Base-by-base conservation (phyloP, 441 rosid species). In the Gossypium aridum region DNA sequence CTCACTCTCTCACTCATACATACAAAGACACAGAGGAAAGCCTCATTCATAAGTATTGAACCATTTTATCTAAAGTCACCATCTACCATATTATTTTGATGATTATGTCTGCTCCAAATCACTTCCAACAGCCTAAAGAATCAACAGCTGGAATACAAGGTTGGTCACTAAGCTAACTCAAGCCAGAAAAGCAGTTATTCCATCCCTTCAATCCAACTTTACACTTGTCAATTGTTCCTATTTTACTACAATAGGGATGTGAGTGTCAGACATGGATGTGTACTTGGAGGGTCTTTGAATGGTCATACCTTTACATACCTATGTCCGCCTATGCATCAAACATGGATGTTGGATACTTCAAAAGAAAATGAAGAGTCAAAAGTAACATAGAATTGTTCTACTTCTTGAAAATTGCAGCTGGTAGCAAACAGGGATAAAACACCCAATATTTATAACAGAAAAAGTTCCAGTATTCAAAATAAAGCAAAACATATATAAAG, bases 1-100 rank as follows among this genome's bases (percentile, higher is more conserved):
- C 39, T 34, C 39, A 7, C 39, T 31, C 39, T 34, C 39, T 34
- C 39, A 34, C 39, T 34, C 2, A 34, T 34, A 34, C 4, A 69
- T 0, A 22, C 31, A 6, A 1, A 13, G 13, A 22, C 2, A 23
- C 3, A n/a, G 12, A n/a, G 16, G 3, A 66, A 45, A 6, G 56
- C 34, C 34, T 23, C 22, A 47, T 66, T 17, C 13, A 22, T 5
- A 47, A 23, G 28, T 43, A 13, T 31, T 10, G 9, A 31, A 28
- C 20, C 0, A 0, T 51, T 70, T 28, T 53, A 53, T 9, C 43
- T 2, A 17, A n/a, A 19, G 17, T 25, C 63, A 13, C 5, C 56
- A 45, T 14, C 37, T 56, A 45, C 57, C 71, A 47, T 67, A 6
- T 47, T 67, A 14, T 67, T 47, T 67, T 67, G 57, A 47, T 67